Conservation (phyloP, 768 basidiomycete genomes). For the Hypholoma fasciculare region DNA sequence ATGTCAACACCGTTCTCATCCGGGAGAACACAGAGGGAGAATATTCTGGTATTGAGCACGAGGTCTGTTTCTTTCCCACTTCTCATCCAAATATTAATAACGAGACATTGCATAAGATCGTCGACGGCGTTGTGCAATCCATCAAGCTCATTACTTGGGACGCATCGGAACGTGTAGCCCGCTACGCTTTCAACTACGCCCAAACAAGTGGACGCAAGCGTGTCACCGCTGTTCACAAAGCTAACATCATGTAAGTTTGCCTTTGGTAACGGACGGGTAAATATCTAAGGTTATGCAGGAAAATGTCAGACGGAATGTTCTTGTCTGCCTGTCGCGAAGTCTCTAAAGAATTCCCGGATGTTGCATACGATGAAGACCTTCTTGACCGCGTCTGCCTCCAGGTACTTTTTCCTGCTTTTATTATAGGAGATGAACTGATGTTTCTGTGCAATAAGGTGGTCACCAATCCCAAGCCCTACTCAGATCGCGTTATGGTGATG, state of each 20-base stretch:
- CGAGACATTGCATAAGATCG: constrained; percentile 51
- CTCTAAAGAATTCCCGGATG: constrained; percentile 91
- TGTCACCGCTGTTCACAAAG: constrained; percentile 99
- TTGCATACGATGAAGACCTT: constrained; percentile 95
- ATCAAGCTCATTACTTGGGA: constrained; percentile 99
- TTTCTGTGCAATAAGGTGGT: constrained; percentile 56
- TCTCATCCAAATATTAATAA: background rate
- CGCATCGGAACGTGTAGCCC: constrained; percentile 96
- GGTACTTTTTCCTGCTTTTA: constrained; percentile 39
- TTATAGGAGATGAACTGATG: background rate
- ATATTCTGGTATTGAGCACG: constrained; percentile 99
- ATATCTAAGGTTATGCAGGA: constrained; percentile 52
- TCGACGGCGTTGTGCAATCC: constrained; percentile 98
- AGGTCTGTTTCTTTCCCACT: constrained; percentile 50
- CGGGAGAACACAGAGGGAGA: constrained; percentile 99
- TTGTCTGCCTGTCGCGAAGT: constrained; percentile 95
- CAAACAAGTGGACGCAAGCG: constrained; percentile 81
- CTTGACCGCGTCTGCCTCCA: constrained; percentile 95
- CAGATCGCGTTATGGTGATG: constrained; percentile 99
- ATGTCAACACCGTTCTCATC: constrained; percentile 97
- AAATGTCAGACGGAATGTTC: constrained; percentile 99
- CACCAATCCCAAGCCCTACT: constrained; percentile 89
- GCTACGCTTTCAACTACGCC: constrained; percentile 99
- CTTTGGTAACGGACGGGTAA: background rate
- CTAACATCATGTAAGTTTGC: constrained; percentile 89